A percentile compares a stretch with the other conserved stretches of the same genome.
Evolutionary conservation across 2,329 filamentous ascomycete species (phyloP).

Genomic region (Xylariaceae sp.): DNA sequence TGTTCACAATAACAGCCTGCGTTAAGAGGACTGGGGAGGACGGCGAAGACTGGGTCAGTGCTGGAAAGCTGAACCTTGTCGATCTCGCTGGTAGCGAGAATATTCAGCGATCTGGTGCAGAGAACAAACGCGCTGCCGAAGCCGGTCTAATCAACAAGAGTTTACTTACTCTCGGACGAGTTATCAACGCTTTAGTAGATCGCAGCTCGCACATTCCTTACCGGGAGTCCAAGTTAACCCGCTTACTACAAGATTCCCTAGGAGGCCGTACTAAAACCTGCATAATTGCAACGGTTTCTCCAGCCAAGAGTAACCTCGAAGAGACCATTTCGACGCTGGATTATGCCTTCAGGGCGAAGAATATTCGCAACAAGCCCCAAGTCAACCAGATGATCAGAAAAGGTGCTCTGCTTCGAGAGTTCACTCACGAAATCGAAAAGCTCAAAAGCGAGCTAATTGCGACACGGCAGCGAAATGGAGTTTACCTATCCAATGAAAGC

Average conservation of each 20-base stretch:
- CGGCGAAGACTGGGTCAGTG: constrained; percentile 87
- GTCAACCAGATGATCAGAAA: constrained; percentile 92
- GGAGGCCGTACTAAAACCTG: constrained; percentile 97
- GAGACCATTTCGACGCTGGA: constrained; percentile 98
- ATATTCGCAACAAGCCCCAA: constrained; percentile 97
- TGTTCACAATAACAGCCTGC: constrained; percentile 94
- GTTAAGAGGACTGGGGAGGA: constrained; percentile 81
- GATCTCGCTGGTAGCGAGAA: constrained; percentile 98
- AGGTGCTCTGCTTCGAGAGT: constrained; percentile 88
- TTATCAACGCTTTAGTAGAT: constrained; percentile 97
- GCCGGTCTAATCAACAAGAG: constrained; percentile 98
- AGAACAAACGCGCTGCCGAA: constrained; percentile 96
- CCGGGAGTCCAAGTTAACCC: constrained; percentile 93
- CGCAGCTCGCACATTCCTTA: constrained; percentile 86
- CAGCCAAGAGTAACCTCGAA: constrained; percentile 92
- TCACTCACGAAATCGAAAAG: constrained; percentile 91
- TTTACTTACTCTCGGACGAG: constrained; percentile 88
- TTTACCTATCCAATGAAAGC: constrained; percentile 86
- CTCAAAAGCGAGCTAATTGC: constrained; percentile 92
- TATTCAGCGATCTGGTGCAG: constrained; percentile 93
- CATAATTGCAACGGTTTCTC: constrained; percentile 96
- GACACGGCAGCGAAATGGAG: constrained; percentile 90
- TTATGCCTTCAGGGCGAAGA: constrained; percentile 97
- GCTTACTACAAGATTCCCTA: constrained; percentile 92
- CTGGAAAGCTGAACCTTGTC: constrained; percentile 94